Evolutionary conservation across 108 stramenopile genomes (phyloP).

Genomic region (Nitzschia putrida): DNA sequence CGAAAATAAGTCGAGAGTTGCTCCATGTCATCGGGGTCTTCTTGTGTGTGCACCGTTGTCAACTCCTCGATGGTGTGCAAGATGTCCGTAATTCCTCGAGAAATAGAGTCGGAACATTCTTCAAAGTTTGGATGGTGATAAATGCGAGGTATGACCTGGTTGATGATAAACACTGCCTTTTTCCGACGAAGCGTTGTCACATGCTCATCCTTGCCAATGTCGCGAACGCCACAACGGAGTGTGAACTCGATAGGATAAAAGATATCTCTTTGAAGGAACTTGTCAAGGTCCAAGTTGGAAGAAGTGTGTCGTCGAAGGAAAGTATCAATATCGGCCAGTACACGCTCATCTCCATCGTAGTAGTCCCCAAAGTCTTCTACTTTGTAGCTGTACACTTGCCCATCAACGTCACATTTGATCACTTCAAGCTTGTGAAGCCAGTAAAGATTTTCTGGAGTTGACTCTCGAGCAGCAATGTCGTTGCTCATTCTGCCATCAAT

Average conservation of each 20-base stretch:
- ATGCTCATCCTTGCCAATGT: constrained; percentile 9
- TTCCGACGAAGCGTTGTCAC: constrained; percentile 10
- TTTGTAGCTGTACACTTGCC: neutral
- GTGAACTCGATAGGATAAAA: constrained; percentile 16
- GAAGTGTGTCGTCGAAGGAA: constrained; percentile 4
- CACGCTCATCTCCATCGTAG: constrained; percentile 1
- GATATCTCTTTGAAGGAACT: constrained; percentile 1
- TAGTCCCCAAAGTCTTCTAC: constrained; percentile 26
- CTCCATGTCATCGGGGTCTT: constrained; percentile 9
- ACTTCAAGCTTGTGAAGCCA: constrained; percentile 17
- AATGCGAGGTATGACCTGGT: constrained; percentile 11
- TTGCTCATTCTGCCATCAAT: neutral
- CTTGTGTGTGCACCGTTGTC: neutral
- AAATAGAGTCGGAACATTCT: neutral
- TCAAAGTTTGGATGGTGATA: constrained; percentile 14
- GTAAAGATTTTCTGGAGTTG: constrained; percentile 1
- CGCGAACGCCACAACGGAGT: constrained; percentile 1
- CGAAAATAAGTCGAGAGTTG: constrained; percentile 27
- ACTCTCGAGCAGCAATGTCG: neutral
- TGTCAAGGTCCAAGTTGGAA: constrained; percentile 3
- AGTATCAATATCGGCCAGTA: constrained; percentile 7
- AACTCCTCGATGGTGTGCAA: constrained; percentile 14
- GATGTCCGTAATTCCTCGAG: constrained; percentile 12
- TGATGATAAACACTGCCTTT: constrained; percentile 19
- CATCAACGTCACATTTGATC: neutral